These are phyloP conservation scores for Zygosaccharomyces sapae DNA, from an alignment of 1,139 yeast species.

Conservation along the genomic window DNA sequence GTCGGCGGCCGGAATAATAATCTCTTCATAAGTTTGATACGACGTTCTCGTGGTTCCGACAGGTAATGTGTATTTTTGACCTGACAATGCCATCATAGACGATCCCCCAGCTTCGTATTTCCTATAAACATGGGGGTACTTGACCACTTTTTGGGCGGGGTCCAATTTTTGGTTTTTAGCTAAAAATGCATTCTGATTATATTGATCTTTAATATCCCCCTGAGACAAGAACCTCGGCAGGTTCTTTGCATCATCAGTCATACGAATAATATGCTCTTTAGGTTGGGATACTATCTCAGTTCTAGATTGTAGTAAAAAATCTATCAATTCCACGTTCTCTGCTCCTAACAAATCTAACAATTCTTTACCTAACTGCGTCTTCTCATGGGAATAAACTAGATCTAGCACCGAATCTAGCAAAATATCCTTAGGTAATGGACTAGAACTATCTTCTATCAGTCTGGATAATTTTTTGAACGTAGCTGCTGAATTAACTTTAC, in stretches of 20 bases:
- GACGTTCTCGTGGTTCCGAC: slow-evolving; percentile 70
- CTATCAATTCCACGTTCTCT: slow-evolving; percentile 75
- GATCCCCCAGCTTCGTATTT: slow-evolving; percentile 64
- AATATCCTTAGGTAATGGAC: slow-evolving; percentile 24
- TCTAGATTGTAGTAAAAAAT: slow-evolving; percentile 59
- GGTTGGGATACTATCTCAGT: slow-evolving; percentile 32
- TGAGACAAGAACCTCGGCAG: slow-evolving; percentile 45
- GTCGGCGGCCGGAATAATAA: slow-evolving; percentile 71
- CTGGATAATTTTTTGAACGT: slow-evolving; percentile 39
- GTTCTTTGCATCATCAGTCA: slow-evolving; percentile 14
- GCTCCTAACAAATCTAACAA: slow-evolving; percentile 79
- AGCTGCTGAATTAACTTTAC: slow-evolving; percentile 36
- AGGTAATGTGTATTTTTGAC: slow-evolving; percentile 76
- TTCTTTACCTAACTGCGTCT: slow-evolving; percentile 51
- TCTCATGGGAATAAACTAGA: slow-evolving; percentile 33
- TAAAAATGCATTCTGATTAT: slow-evolving; percentile 49
- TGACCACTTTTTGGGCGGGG: slow-evolving; percentile 45
- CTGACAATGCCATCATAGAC: slow-evolving; percentile 58
- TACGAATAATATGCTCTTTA: slow-evolving; percentile 19
- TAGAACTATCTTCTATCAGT: slow-evolving; percentile 24
- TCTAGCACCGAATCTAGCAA: slow-evolving; percentile 32
- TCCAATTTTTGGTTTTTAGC: slow-evolving; percentile 51
- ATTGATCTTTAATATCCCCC: slow-evolving; percentile 54
- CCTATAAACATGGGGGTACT: slow-evolving; percentile 86
- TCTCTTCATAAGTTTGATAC: slow-evolving; percentile 70